These are phyloP conservation scores for Aegilops speltoides DNA, from an alignment of 176 grass and related monocot genomes.

Conservation along the genomic window DNA sequence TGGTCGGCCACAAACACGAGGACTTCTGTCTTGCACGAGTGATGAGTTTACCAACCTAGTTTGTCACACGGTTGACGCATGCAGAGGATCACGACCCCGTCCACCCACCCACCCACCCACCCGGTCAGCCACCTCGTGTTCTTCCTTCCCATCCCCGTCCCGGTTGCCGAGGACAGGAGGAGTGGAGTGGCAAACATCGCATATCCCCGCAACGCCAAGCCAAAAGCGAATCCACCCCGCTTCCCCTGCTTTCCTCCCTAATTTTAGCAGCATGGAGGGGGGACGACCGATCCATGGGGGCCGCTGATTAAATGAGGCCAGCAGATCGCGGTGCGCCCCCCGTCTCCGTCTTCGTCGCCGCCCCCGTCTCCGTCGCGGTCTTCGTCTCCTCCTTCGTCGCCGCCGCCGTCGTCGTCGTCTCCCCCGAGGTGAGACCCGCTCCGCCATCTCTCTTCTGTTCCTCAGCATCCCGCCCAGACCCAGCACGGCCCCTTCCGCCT, in stretches of 20 bases:
- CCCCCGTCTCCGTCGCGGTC: neutral
- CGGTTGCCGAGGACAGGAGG: neutral
- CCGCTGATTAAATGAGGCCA: neutral
- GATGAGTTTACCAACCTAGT: neutral
- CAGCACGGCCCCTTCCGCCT: neutral
- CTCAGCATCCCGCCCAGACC: no score
- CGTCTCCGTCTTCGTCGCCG: neutral
- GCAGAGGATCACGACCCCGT: slow-evolving; percentile 23
- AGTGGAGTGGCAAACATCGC: slow-evolving; percentile 10
- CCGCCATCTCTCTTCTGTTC: neutral
- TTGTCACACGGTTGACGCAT: neutral
- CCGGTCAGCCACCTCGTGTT: neutral
- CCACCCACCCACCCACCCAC: neutral
- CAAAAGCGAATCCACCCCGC: slow-evolving; percentile 10
- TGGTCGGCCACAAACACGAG: no score
- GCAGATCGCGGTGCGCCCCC: neutral
- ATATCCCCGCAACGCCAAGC: slow-evolving; percentile 6
- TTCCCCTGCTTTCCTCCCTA: neutral
- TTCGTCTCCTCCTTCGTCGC: neutral
- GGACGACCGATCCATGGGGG: neutral
- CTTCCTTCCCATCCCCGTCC: neutral
- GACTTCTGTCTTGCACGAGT: neutral
- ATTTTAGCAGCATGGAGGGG: slow-evolving; percentile 13
- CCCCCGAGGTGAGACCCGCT: slow-evolving; percentile 22
- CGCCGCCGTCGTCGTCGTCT: neutral